These are phyloP conservation scores for Syzygium aromaticum DNA, from an alignment of 345 rosid species.

Conservation along the genomic window DNA sequence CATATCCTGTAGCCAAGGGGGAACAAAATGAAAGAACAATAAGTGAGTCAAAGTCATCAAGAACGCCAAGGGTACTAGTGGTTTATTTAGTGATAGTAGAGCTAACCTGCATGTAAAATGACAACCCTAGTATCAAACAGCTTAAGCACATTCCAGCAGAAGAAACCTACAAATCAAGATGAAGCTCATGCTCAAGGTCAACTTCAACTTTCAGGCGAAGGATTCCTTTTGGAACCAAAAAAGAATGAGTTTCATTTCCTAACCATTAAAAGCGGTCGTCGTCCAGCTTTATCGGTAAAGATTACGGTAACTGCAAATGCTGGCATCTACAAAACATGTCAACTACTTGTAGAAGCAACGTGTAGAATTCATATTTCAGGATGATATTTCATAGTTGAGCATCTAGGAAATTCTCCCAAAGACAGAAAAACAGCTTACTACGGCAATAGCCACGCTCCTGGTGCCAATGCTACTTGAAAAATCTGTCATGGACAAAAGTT, in stretches of 20 bases:
- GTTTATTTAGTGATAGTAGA: background rate
- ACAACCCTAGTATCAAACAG: background rate
- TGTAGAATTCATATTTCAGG: background rate
- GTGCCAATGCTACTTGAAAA: constrained; percentile 34
- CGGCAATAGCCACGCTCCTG: constrained; percentile 23
- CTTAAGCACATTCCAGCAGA: constrained; percentile 6
- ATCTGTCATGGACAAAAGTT: constrained; percentile 2
- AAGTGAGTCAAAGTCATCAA: background rate
- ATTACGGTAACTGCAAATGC: constrained; percentile 25
- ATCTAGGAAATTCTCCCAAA: background rate
- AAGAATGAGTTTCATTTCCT: background rate
- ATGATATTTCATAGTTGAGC: background rate
- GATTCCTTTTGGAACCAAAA: background rate
- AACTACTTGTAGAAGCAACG: background rate
- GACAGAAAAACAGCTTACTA: constrained; percentile 9
- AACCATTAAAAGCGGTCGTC: constrained; percentile 48
- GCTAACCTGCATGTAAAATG: constrained; percentile 2
- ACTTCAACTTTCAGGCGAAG: background rate
- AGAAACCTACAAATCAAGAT: background rate
- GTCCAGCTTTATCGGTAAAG: constrained; percentile 41
- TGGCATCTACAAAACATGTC: background rate
- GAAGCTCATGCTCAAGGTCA: background rate
- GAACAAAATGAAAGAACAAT: background rate
- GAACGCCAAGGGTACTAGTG: background rate
- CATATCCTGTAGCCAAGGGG: background rate